Conservation (phyloP, 352 stramenopile genomes). For the Stramenopiles sp. region DNA sequence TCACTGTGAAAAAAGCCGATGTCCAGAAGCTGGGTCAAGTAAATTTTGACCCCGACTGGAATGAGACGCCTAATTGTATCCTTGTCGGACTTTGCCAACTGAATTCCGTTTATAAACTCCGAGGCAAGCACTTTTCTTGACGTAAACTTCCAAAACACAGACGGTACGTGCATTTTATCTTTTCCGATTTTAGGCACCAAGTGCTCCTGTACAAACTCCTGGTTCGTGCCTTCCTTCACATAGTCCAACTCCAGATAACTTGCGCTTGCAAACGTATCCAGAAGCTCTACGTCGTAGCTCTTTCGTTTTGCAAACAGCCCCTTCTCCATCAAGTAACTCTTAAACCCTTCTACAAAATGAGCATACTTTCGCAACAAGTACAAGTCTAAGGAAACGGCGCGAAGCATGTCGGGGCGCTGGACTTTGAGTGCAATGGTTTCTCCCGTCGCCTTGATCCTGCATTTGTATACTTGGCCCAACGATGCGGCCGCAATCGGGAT, state of each 20-base stretch:
- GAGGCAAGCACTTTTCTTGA: constrained; percentile 46
- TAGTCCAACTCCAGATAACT: constrained; percentile 66
- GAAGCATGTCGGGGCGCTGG: constrained; percentile 46
- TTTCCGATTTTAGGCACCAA: constrained; percentile 42
- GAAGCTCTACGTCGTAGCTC: constrained; percentile 43
- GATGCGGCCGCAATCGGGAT: constrained; percentile 50
- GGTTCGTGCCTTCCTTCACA: constrained; percentile 50
- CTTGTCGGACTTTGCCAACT: constrained; percentile 44
- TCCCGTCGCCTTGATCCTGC: constrained; percentile 31
- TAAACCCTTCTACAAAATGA: constrained; percentile 33
- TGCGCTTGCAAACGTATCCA: constrained; percentile 53
- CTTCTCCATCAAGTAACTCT: constrained; percentile 38
- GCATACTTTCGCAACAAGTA: constrained; percentile 41
- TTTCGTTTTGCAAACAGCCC: constrained; percentile 31
- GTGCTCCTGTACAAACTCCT: constrained; percentile 37
- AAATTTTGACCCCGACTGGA: constrained; percentile 46
- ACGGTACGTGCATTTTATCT: constrained; percentile 44
- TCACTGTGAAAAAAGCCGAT: constrained; percentile 41
- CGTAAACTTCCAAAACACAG: constrained; percentile 47
- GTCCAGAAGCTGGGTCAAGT: constrained; percentile 51
- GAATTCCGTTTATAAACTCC: constrained; percentile 28
- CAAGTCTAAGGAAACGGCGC: constrained; percentile 52
- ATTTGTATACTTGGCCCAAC: constrained; percentile 58
- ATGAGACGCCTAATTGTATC: constrained; percentile 46
- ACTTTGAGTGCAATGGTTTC: constrained; percentile 59